Conservation (phyloP, 2,329 filamentous ascomycete genomes). For the Sarocladium strictum region DNA sequence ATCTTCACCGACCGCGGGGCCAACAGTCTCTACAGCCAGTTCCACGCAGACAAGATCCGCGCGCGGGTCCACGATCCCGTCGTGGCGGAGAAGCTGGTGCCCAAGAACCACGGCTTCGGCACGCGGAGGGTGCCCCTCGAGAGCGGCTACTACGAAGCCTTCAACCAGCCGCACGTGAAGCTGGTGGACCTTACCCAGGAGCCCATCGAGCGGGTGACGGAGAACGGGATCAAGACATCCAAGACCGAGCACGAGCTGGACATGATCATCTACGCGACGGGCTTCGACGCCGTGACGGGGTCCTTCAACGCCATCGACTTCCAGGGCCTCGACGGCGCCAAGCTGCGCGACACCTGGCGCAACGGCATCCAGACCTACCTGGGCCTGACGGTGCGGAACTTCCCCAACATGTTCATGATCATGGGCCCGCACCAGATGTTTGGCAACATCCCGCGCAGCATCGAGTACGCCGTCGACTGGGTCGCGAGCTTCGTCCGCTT, state of each 20-base stretch:
- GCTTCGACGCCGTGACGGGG: conserved; percentile 30
- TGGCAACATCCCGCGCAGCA: conserved; percentile 34
- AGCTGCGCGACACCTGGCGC: conserved; percentile 29
- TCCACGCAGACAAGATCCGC: conserved; percentile 11
- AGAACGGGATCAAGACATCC: conserved; percentile 27
- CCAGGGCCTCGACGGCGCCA: conserved; percentile 35
- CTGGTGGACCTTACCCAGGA: conserved; percentile 38
- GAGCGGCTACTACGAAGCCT: conserved; percentile 42
- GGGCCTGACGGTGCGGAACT: conserved; percentile 33
- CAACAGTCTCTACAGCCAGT: not conserved
- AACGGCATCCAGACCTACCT: conserved; percentile 32
- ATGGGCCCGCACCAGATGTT: conserved; percentile 38
- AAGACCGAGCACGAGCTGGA: conserved; percentile 21
- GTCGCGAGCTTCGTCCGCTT: conserved; percentile 28
- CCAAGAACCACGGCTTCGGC: conserved; percentile 19
- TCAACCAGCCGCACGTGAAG: conserved; percentile 39
- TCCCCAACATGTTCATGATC: conserved; percentile 43
- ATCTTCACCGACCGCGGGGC: conserved; percentile 6
- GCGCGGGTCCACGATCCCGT: conserved; percentile 26
- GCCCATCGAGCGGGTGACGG: conserved; percentile 31
- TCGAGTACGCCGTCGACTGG: conserved; percentile 36
- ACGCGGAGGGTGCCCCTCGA: conserved; percentile 35
- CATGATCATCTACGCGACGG: conserved; percentile 32
- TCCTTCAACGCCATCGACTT: conserved; percentile 32
- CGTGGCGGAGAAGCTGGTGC: conserved; percentile 28